Evolutionary conservation across 2,329 filamentous ascomycete genomes (phyloP), one percentile per base, ranked within the genome.

Genomic region (Aspergillus arachidicola): DNA sequence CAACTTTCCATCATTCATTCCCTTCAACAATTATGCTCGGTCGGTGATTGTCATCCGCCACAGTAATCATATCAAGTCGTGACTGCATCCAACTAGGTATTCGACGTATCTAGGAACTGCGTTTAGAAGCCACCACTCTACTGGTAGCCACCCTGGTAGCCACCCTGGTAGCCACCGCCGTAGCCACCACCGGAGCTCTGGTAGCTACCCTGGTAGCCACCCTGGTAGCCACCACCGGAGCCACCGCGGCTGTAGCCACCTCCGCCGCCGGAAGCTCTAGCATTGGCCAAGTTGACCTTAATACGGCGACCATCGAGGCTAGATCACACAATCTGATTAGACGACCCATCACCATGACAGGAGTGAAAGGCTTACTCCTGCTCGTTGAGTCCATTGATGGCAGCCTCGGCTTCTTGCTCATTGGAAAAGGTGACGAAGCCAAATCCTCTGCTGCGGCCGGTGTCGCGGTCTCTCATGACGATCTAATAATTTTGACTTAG

Each of bases 371-470:
- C 45, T 48, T 48, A 48, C 45, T 48, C 45, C 14, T 48, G 45
- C 0, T 48, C 45, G 45, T 48, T 14, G 12, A 48, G 45, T 1
- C 5, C 45, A 9, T 0, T 1, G 3, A 48, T 48, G 45, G 45
- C 45, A 26, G 45, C 21, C 5, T 48, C 45, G 2, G 45, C 45
- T 26, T 48, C 45, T 21, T 4, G 0, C 0, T 75, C 75, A 21
- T 63, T 57, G 2, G 19, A 6, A 62, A 76, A 81, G 0, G 71
- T 71, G 9, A 66, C 61, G 57, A 71, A 77, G 6, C 65, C 64
- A 2, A 60, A 6, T 50, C 79, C 78, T 45, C 75, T 76, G 21
- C 51, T 48, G 30, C 32, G 41, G 3, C 67, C 69, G 28, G 45
- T 48, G 0, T 48, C 45, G 12, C 45, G 45, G 16, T 48, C 45